Evolutionary conservation across 75 land plant species (phyloP), one percentile per base, ranked within the genome.

Genomic region (Isoetes taiwanensis): DNA sequence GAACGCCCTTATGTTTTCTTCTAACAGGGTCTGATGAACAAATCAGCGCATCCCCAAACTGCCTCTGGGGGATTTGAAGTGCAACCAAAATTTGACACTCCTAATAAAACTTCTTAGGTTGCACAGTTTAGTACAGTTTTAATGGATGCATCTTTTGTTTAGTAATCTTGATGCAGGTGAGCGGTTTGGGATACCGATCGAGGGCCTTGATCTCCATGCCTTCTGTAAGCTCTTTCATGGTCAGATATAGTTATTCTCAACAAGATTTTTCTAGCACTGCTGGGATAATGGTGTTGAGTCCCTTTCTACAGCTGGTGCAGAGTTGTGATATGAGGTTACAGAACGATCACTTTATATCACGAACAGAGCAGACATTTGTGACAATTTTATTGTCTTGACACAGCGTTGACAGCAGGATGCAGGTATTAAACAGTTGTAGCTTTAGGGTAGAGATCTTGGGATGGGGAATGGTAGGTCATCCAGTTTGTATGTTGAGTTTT

Each of bases 21-120:
- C n/a, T 37, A 40, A 43, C 85, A 94, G 97, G 97, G 0, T 94
- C 97, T 43, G 97, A 90, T 83, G 97, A 94, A 50, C 94, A 82
- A 38, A 80, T 90, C 52, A 77, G 95, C 54, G 97, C 95, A 54
- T 86, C 97, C 16, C 86, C 80, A 43, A 86, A 90, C 52, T 74
- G 95, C 43, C 83, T 86, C 39, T 62, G 86, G 17, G 97, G 97
- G 54, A 94, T 94, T 43, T 90, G 86, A 68, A 88, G 87, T 80
- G 97, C 95, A 10, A 90, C 96, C 40, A 90, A 93, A 93, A n/a
- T n/a, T n/a, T 90, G 56, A 41, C 24, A 32, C 9, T 37, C 39
- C 39, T 14, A 37, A 9, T 14, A 9, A 9, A 9, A 14, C 14
- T 9, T 37, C 14, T 37, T 14, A 9, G 39, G 39, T 9, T 14